Evolutionary conservation across 352 stramenopile species (phyloP).

Genomic region (Phytophthora tentaculata): DNA sequence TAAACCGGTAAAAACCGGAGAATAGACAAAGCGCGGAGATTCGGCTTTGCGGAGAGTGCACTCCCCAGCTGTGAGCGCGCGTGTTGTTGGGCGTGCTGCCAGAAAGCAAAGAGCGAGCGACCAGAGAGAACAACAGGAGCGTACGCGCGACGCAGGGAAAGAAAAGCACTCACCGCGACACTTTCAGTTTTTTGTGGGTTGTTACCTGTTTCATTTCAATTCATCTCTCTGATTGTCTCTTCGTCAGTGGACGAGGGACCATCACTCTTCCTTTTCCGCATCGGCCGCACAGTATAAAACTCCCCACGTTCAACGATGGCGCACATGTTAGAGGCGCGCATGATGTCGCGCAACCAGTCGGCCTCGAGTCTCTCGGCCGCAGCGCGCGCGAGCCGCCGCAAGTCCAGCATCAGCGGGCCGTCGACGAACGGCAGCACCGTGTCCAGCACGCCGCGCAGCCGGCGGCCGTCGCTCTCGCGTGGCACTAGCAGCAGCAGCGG

Average conservation of each 20-base stretch:
- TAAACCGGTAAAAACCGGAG: slow-evolving; percentile 4
- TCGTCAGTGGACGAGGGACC: slow-evolving; percentile 22
- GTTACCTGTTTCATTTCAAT: slow-evolving; percentile 21
- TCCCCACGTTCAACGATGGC: slow-evolving; percentile 40
- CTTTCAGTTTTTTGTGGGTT: slow-evolving; percentile 8
- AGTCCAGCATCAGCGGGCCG: slow-evolving; percentile 47
- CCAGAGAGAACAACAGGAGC: slow-evolving; percentile 5
- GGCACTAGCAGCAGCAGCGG: slow-evolving; percentile 31
- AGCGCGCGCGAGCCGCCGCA: slow-evolving; percentile 43
- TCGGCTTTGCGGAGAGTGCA: slow-evolving; percentile 14
- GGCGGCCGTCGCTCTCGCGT: slow-evolving; percentile 48
- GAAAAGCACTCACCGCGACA: slow-evolving; percentile 17
- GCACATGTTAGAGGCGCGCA: slow-evolving; percentile 68
- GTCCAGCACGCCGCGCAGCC: slow-evolving; percentile 36
- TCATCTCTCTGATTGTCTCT: slow-evolving; percentile 27
- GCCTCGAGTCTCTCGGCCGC: slow-evolving; percentile 34
- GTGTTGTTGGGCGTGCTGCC: slow-evolving; percentile 31
- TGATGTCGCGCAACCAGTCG: slow-evolving; percentile 58
- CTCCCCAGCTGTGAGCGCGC: slow-evolving; percentile 11
- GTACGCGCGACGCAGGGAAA: neutral
- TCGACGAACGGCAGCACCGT: slow-evolving; percentile 24
- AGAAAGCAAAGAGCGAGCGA: slow-evolving; percentile 47
- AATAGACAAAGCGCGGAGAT: slow-evolving; percentile 28
- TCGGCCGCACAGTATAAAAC: slow-evolving; percentile 13
- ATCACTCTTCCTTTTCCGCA: slow-evolving; percentile 33